Evolutionary conservation across 768 basidiomycete species (phyloP).

Genomic region (Tylopilus felleus): DNA sequence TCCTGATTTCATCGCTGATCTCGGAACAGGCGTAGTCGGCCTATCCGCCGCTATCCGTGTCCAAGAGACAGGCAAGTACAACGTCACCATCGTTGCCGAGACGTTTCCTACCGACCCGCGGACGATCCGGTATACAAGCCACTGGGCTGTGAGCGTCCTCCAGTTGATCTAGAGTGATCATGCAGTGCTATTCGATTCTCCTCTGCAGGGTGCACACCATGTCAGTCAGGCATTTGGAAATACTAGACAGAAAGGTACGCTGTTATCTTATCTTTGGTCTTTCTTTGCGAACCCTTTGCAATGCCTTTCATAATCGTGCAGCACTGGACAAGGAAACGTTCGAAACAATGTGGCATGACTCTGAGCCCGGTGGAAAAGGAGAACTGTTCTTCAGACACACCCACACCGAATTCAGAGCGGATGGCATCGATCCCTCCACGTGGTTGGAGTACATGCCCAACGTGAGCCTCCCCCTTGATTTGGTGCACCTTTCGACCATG

Average conservation of each 20-base stretch:
- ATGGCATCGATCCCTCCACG: conserved; percentile 30
- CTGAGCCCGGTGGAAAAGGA: conserved; percentile 45
- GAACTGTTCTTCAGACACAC: conserved; percentile 60
- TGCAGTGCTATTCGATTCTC: background rate
- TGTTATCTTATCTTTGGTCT: background rate
- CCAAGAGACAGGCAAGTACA: conserved; percentile 58
- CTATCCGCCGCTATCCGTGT: conserved; percentile 71
- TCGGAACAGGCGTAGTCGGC: conserved; percentile 63
- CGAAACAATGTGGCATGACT: conserved; percentile 70
- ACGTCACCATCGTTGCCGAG: conserved; percentile 70
- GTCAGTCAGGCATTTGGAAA: conserved; percentile 56
- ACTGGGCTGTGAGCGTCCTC: conserved; percentile 65
- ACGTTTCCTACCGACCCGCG: conserved; percentile 69
- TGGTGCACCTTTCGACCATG: background rate
- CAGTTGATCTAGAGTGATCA: background rate
- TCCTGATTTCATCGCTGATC: background rate
- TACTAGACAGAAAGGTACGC: conserved; percentile 52
- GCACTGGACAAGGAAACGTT: conserved; percentile 74
- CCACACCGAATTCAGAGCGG: conserved; percentile 59
- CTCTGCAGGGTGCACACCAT: conserved; percentile 74
- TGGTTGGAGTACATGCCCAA: conserved; percentile 52
- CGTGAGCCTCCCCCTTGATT: conserved; percentile 31
- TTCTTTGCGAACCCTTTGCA: background rate
- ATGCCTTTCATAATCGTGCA: conserved; percentile 24
- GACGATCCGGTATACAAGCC: conserved; percentile 72